Evolutionary conservation across 345 rosid genomes (phyloP).

Genomic region (Eutrema heterophyllum): DNA sequence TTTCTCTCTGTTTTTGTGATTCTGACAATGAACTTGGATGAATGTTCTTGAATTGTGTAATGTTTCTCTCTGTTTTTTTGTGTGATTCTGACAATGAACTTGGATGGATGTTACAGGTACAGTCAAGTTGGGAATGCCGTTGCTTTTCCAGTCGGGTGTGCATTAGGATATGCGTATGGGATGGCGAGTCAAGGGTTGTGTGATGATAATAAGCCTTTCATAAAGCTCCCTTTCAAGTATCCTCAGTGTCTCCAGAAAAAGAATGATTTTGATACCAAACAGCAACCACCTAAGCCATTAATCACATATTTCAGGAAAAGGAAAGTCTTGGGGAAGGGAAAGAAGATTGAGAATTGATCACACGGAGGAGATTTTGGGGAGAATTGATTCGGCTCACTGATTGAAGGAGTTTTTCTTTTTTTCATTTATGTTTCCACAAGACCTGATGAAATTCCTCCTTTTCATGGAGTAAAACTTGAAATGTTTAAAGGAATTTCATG

Average conservation of each 20-base stretch:
- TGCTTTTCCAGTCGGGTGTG: constrained; percentile 32
- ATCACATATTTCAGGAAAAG: not conserved
- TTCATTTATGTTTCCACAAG: no score
- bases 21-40: not conserved
- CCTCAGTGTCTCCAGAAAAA: not conserved
- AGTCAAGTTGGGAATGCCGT: constrained; percentile 39
- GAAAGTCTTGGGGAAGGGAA: no score
- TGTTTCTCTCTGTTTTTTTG: not conserved
- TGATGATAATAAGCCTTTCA: constrained; percentile 25
- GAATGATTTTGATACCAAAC: no score
- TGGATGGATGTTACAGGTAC: constrained; percentile 21
- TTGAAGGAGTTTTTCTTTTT: no score
- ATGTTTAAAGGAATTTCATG: no score
- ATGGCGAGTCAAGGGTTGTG: constrained; percentile 22
- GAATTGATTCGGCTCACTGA: no score
- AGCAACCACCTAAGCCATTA: no score
- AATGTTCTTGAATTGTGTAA: not conserved
- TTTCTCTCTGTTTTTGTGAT: not conserved
- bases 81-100: not conserved
- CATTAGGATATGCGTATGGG: constrained; percentile 28
- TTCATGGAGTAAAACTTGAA: no score
- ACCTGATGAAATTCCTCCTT: no score
- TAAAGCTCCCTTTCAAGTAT: constrained; percentile 21
- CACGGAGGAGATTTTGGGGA: no score
- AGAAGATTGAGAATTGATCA: no score